Conservation (phyloP, 139 green algal genomes). For the Desmodesmus armatus region DNA sequence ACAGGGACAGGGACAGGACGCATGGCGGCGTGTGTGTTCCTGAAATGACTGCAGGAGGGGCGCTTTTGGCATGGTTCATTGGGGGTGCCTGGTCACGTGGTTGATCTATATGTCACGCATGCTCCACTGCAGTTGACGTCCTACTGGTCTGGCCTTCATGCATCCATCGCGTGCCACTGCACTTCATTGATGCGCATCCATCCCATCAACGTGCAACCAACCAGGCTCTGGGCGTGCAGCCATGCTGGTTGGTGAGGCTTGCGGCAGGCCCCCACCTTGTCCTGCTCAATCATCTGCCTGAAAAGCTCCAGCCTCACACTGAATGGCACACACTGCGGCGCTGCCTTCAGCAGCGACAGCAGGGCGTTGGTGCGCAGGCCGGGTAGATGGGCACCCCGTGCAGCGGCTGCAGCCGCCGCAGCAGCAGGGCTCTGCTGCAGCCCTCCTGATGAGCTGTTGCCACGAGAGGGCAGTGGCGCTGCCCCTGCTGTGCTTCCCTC, state of each 20-base stretch:
- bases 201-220: too few relatives aligned
- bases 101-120: too few relatives aligned
- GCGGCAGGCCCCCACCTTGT: conserved; percentile 30
- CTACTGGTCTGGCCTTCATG: too few relatives aligned
- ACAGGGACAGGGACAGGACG: too few relatives aligned
- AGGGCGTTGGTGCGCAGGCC: conserved; percentile 53
- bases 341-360: conserved; percentile 64
- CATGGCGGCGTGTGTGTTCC: too few relatives aligned
- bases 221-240: neutral
- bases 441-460: neutral
- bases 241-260: conserved; percentile 46
- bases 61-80: too few relatives aligned
- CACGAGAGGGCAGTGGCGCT: neutral
- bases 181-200: too few relatives aligned
- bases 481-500: neutral
- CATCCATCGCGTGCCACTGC: too few relatives aligned
- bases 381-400: neutral
- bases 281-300: conserved; percentile 64
- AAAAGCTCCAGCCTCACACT: conserved; percentile 70
- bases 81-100: too few relatives aligned
- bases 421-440: conserved; percentile 26
- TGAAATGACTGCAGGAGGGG: too few relatives aligned
- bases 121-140: too few relatives aligned
- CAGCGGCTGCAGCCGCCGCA: neutral
- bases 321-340: conserved; percentile 83